Base-by-base conservation (phyloP, 2,329 filamentous ascomycete genomes). In the Mariannaea elegans region DNA sequence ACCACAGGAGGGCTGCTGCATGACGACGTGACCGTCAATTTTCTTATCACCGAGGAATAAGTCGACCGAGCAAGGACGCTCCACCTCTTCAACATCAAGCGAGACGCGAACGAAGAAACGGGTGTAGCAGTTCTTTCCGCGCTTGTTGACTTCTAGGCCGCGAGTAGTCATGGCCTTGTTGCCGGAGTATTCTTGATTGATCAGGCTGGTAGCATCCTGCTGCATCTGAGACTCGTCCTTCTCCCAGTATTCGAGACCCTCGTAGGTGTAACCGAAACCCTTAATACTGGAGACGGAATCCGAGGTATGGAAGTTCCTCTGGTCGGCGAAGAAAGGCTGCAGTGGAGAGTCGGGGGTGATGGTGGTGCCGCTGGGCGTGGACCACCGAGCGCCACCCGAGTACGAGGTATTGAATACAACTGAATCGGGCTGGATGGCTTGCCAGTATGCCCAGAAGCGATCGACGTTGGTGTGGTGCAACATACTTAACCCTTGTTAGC, bases 391-490 rank as follows among this genome's bases (percentile, higher is more conserved):
- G 5, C 66, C 61, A 27, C 74, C 75, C 2, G 18, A 39, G 64
- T 80, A 80, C 6, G 76, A 71, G 45, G 62, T 64, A 29, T 56
- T 66, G 66, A 81, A 78, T 27, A 77, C 69, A 52, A 68, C 62
- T 59, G 75, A 64, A 44, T 67, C 60, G 19, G 78, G 78, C 57
- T 71, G 66, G 49, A 84, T 77, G 24, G 76, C 77, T 67, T 83
- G 76, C 79, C 78, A 85, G 65, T 83, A 79, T n/a, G 85, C 81
- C 75, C 87, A 89, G 34, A 90, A 78, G 38, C 88, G 83, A 67
- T 90, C 87, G 53, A 90, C 81, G 66, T 90, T 87, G 68, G 80
- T 74, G 75, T 83, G 82, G 60, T 83, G 81, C 23, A 83, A 69
- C 79, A 78, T 79, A 65, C 75, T 76, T 38, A 16, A 10, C 7